phyloP scores from a whole-genome alignment of 768 basidiomycete species.

The Boletus huronensis region DNA sequence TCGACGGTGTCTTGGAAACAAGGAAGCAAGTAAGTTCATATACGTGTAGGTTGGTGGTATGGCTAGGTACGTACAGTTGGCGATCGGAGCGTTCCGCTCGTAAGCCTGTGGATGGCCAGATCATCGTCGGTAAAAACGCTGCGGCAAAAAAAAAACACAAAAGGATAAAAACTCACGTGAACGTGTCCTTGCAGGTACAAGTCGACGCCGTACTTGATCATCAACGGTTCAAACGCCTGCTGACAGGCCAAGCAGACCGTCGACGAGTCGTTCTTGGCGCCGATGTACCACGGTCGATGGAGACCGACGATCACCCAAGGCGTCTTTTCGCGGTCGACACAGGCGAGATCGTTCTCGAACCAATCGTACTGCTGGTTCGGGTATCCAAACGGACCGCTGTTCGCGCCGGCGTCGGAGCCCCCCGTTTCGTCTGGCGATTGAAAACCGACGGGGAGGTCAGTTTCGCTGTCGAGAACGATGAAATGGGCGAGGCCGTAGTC shows the following conservation, averaged over 20 bases:
- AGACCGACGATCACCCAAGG: conserved; percentile 29
- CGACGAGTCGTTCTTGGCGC: conserved; percentile 1
- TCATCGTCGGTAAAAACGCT: neutral
- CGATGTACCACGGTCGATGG: conserved; percentile 28
- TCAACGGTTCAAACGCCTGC: conserved; percentile 28
- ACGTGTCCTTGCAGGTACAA: conserved; percentile 29
- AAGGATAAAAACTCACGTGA: conserved; percentile 12
- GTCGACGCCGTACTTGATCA: conserved; percentile 31
- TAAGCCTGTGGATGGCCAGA: conserved; percentile 12
- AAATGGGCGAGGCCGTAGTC: conserved; percentile 30
- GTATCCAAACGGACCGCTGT: conserved; percentile 27
- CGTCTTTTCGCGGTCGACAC: conserved; percentile 22
- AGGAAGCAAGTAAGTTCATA: too few species aligned
- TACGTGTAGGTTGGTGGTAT: too few species aligned
- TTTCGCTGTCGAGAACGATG: conserved; percentile 22
- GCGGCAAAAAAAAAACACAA: too few species aligned
- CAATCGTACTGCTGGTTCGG: conserved; percentile 29
- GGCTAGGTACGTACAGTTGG: conserved; percentile 17
- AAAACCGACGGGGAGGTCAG: conserved; percentile 24
- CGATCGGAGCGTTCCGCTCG: conserved; percentile 27
- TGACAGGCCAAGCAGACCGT: conserved; percentile 18
- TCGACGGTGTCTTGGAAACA: conserved; percentile 15
- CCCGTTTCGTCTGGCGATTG: conserved; percentile 23
- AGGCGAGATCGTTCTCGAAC: conserved; percentile 26
- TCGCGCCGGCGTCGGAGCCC: conserved; percentile 16